Evolutionary conservation across 1,284 basidiomycete genomes (phyloP), one percentile per base, ranked within the genome.

Genomic region (Chiua sp.): DNA sequence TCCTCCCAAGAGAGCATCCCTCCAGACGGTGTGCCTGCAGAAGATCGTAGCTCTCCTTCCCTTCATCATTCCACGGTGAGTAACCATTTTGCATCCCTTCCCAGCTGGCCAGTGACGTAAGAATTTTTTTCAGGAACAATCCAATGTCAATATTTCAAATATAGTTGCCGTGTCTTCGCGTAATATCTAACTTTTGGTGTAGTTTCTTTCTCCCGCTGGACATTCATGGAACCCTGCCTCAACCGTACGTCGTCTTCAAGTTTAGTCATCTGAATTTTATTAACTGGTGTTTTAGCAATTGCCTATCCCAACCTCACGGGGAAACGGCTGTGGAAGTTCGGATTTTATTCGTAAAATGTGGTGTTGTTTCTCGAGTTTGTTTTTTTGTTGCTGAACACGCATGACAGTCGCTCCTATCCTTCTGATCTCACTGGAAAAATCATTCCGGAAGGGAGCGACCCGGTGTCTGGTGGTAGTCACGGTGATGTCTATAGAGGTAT

Each of bases 401-500:
- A 23, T 15, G n/a, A 15, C 37, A 68, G 68, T 52, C 65, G 49
- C 26, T 68, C 60, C 12, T n/a, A 50, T n/a, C 53, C 57, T 50
- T 22, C 18, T 26, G 59, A 68, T 44, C 67, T 68, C 30, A 68
- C 63, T 28, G 49, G 55, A 2, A 59, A 6, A 8, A 68, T 68
- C 26, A 12, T 55, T 0, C 42, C 47, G 7, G 63, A 70, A 20
- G 60, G 56, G 4, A 49, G 8, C 16, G 39, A 55, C 33, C 69
- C 66, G 8, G 63, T 68, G 23, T 54, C 68, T 39, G 65, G 63
- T 1, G 70, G 67, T 20, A 64, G 59, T 37, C 60, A 70, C 3
- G 60, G 66, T 4, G 70, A 69, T 39, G 59, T 67, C 23, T 63
- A 69, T 56, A 53, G 51, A 47, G 68, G 68, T 6, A 68, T 26